Conservation (phyloP, 768 basidiomycete species). For the Dioszegia crocea region DNA sequence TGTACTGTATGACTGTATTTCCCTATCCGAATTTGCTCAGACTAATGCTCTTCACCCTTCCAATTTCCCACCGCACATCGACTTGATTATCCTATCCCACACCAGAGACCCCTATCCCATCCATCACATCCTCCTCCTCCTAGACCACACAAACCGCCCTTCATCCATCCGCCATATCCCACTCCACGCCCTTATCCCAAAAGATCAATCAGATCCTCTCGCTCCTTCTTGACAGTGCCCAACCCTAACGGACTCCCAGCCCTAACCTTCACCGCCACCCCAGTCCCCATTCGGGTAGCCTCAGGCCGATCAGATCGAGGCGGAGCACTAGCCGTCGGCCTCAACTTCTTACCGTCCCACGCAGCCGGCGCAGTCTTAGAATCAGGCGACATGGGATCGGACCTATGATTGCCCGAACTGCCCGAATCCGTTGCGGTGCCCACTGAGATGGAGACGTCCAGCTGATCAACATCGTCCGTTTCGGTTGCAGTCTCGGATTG, state of each 20-base stretch:
- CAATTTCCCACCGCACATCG: no score
- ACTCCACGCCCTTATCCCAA: not conserved
- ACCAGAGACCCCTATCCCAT: no score
- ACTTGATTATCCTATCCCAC: no score
- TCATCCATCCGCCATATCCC: no score
- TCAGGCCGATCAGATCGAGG: not conserved
- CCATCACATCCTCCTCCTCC: no score
- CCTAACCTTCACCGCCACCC: not conserved
- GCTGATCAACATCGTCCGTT: not conserved
- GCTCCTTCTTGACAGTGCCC: not conserved
- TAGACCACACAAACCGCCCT: no score
- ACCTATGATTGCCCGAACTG: not conserved
- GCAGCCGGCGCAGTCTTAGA: not conserved
- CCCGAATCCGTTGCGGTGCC: not conserved
- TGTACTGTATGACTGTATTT: no score
- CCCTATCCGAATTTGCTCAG: no score
- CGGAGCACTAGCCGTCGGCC: constrained; percentile 1
- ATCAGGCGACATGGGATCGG: not conserved
- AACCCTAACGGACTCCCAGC: not conserved
- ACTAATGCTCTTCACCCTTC: no score
- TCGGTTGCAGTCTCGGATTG: not conserved
- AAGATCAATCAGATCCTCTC: not conserved
- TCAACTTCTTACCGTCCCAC: not conserved
- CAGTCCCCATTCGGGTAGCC: not conserved
- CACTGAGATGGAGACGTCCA: not conserved